Conservation (phyloP, 495 filamentous ascomycete species). For the Podospora bellae-mahoneyi region DNA sequence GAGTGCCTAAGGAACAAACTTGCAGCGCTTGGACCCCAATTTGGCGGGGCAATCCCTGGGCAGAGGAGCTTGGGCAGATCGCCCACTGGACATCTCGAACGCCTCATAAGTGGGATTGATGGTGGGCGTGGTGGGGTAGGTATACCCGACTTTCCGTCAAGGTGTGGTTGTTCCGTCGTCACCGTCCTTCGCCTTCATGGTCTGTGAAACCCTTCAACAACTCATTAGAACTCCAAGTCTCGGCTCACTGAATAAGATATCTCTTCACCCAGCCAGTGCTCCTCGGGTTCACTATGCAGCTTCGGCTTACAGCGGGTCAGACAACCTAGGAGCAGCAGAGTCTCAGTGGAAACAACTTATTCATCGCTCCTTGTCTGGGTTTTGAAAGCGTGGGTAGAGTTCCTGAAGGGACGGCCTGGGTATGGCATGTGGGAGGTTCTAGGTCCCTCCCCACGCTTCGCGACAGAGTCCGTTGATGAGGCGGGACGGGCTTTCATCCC, state of each 20-base stretch:
- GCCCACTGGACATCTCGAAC: background rate
- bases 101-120: background rate
- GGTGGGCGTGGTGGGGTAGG: background rate
- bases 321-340: background rate
- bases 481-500: slow-evolving; percentile 4
- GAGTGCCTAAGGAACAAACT: slow-evolving; percentile 18
- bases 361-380: background rate
- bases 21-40: slow-evolving; percentile 1
- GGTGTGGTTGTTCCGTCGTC: too few species aligned
- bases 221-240: background rate
- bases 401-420: background rate
- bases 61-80: slow-evolving; percentile 2
- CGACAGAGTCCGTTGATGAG: background rate
- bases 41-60: slow-evolving; percentile 6
- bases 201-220: background rate
- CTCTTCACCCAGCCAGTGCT: background rate
- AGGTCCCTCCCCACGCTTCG: background rate
- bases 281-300: background rate
- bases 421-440: background rate
- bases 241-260: background rate
- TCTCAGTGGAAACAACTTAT: background rate
- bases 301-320: background rate
- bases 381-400: background rate
- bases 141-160: too few species aligned
- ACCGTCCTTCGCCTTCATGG: background rate